Conservation (phyloP, 192 early-diverging fungal genomes). For the Coemansia sp. region DNA sequence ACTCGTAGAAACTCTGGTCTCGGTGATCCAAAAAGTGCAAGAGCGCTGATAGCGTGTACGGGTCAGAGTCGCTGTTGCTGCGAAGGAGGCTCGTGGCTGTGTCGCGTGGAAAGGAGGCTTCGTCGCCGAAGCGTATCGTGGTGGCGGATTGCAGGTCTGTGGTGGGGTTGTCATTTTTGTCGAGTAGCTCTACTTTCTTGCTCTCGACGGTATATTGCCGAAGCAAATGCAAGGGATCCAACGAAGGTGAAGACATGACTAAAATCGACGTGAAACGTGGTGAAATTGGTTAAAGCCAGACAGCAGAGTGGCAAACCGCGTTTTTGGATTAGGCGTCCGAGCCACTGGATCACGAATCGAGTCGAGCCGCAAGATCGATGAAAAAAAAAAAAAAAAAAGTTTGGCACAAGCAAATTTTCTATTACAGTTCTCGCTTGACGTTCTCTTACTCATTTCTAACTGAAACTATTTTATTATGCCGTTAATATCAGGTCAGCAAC, state of each 20-base stretch:
- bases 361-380: neutral
- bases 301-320: neutral
- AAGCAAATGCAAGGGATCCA: conserved; percentile 59
- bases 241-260: neutral
- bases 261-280: neutral
- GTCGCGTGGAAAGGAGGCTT: conserved; percentile 58
- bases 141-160: conserved; percentile 49
- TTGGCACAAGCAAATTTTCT: neutral
- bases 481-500: conserved; percentile 2
- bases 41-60: conserved; percentile 70
- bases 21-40: conserved; percentile 67
- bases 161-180: conserved; percentile 38
- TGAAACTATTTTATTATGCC: neutral
- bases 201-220: conserved; percentile 61
- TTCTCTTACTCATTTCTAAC: neutral
- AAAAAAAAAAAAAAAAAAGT: conserved; percentile 8
- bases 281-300: neutral
- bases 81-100: conserved; percentile 59
- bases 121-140: conserved; percentile 57
- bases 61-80: conserved; percentile 57
- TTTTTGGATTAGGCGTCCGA: neutral
- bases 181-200: conserved; percentile 55
- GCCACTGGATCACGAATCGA: neutral
- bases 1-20: conserved; percentile 66
- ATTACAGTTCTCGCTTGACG: neutral